Evolutionary conservation across 306 rosid species (phyloP).

Genomic region (Dalbergia cochinchinensis): DNA sequence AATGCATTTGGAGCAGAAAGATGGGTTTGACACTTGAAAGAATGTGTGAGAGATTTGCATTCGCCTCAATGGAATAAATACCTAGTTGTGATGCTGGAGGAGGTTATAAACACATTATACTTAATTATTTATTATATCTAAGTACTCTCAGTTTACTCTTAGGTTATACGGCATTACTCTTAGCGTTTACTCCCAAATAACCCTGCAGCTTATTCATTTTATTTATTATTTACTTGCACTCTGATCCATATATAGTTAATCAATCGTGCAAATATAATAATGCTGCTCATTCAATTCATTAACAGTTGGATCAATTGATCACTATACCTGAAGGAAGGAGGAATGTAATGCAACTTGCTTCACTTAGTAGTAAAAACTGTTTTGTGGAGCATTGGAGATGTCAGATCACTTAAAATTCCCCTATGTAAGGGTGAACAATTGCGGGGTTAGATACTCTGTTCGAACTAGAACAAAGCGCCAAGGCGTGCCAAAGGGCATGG

Average conservation of each 20-base stretch:
- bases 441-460: conserved; percentile 54
- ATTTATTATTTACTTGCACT: too few relatives aligned
- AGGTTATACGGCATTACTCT: too few relatives aligned
- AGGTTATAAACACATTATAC: conserved; percentile 44
- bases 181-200: too few relatives aligned
- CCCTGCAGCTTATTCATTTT: too few relatives aligned
- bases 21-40: conserved; percentile 76
- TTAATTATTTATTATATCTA: neutral
- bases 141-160: too few relatives aligned
- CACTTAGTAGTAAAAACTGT: conserved; percentile 69
- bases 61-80: conserved; percentile 22
- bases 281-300: neutral
- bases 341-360: conserved; percentile 58
- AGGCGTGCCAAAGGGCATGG: conserved; percentile 60
- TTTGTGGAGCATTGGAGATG: conserved; percentile 59
- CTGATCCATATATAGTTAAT: neutral
- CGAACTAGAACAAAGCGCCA: conserved; percentile 42
- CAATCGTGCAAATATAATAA: neutral
- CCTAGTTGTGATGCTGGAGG: conserved; percentile 45
- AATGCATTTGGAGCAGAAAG: conserved; percentile 73
- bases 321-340: conserved; percentile 47
- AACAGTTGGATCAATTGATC: conserved; percentile 51
- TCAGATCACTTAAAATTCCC: conserved; percentile 55
- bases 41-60: conserved; percentile 65
- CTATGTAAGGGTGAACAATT: conserved; percentile 47